Evolutionary conservation across 306 rosid species (phyloP), one percentile per base, ranked within the genome.

Genomic region (Trifolium fragiferum): DNA sequence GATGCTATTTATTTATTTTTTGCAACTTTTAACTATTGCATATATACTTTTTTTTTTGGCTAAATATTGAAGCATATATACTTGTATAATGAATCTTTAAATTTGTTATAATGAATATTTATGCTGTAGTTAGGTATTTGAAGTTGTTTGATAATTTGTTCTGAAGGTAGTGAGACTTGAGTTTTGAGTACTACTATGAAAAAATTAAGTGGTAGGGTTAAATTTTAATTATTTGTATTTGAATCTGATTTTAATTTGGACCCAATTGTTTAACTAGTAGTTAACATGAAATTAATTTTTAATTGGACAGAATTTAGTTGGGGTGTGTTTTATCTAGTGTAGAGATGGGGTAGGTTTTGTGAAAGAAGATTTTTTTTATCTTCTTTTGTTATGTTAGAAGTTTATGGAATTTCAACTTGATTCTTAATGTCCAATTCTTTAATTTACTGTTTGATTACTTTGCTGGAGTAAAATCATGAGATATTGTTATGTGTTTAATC

Each of bases 301-400:
- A 18, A 51, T 37, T 47, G 10, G 25, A 8, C 49, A 27, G 11
- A 72, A 61, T 67, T 67, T 61, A 64, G 20, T 60, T 76, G 32
- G 23, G 60, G 79, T 69, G 21, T 68, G 68, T 76, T 68, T 23
- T 73, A 46, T 13, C 13, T 21, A 38, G 47, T 73, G n/a, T 55
- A 64, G 57, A 47, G 69, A 16, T 15, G 69, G 27, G 41, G 50
- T 30, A 21, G 54, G 55, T 43, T 49, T 79, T 60, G 37, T 51
- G 43, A 70, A 50, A 43, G 51, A 62, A 55, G 25, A 70, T 37
- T 74, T 35, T n/a, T 61, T 57, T 8, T 49, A 72, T 30, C 62
- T 63, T 68, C 3, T 75, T 58, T 8, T 63, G 61, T 25, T 44
- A 15, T 27, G 66, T 54, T 68, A 38, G 33, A 64, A 76, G 19